Percentiles rank a stretch among this genome's conserved stretches.
These are phyloP conservation scores for Solanum rostratum DNA, from an alignment of 257 asterid genomes.

Conservation along the genomic window DNA sequence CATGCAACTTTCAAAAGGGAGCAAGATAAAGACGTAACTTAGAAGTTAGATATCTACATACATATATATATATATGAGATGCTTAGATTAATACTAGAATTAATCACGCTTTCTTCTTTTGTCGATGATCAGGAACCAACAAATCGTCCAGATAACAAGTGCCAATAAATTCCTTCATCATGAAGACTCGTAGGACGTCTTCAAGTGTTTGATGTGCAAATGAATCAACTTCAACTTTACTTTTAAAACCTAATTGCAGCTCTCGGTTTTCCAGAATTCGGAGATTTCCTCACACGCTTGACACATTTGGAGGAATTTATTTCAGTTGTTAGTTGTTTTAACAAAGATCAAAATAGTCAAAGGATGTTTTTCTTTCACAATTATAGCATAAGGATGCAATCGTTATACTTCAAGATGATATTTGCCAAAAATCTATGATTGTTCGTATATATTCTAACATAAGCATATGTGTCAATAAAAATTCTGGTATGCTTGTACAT, in stretches of 20 bases:
- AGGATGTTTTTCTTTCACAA: no score
- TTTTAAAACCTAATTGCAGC: background rate
- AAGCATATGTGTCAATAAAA: no score
- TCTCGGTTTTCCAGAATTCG: background rate
- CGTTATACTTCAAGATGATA: no score
- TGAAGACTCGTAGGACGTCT: conserved; percentile 21
- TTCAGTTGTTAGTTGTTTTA: no score
- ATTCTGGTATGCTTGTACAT: no score
- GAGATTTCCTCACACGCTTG: no score
- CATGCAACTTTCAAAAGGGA: no score
- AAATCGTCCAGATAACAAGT: conserved; percentile 12
- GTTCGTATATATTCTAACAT: no score
- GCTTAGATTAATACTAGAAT: background rate
- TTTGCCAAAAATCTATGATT: no score
- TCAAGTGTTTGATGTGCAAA: conserved; percentile 10
- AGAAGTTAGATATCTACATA: background rate
- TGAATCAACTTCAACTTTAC: background rate
- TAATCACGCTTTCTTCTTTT: conserved; percentile 4
- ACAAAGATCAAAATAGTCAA: no score
- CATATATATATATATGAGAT: background rate
- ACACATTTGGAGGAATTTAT: no score
- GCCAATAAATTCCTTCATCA: conserved; percentile 25
- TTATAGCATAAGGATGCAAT: no score
- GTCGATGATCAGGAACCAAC: conserved; percentile 15
- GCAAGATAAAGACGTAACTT: background rate